Percentiles rank a stretch among this genome's conserved stretches.
Evolutionary conservation across 164 flowering plant genomes (phyloP).

Genomic region (Berberis vulgaris): DNA sequence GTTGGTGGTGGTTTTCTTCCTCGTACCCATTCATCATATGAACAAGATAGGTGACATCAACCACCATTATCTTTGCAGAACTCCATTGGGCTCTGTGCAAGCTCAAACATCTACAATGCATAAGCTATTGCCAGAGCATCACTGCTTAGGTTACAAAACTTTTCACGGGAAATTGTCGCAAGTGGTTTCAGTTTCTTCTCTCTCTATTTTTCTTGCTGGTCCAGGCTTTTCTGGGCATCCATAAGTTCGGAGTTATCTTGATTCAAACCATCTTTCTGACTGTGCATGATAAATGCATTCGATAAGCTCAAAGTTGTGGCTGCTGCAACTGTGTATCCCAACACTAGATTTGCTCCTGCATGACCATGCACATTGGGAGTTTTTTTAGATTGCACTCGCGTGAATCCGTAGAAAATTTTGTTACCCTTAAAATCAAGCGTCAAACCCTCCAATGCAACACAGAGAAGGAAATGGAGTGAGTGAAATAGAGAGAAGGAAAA

Average conservation of each 20-base stretch:
- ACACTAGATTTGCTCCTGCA: constrained; percentile 37
- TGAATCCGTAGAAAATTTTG: neutral
- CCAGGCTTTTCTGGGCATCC: constrained; percentile 12
- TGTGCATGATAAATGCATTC: constrained; percentile 39
- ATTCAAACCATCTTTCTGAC: constrained; percentile 18
- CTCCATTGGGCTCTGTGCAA: constrained; percentile 31
- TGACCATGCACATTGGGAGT: constrained; percentile 16
- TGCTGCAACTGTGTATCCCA: too few species aligned
- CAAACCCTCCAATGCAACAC: too few species aligned
- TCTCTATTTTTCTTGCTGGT: constrained; percentile 35
- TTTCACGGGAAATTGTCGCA: constrained; percentile 43
- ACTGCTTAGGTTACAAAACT: constrained; percentile 61
- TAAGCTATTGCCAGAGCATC: constrained; percentile 71
- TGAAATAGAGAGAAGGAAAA: too few species aligned
- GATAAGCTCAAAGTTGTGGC: too few species aligned
- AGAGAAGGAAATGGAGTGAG: too few species aligned
- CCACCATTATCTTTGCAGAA: constrained; percentile 72
- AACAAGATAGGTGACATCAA: constrained; percentile 50
- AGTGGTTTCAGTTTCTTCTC: constrained; percentile 51
- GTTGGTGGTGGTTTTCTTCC: constrained; percentile 13
- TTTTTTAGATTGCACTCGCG: too few species aligned
- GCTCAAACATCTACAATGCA: constrained; percentile 74
- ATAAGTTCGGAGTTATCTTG: constrained; percentile 13
- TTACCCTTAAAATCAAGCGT: neutral
- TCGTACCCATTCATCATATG: constrained; percentile 30